Evolutionary conservation across 306 rosid genomes (phyloP), one percentile per base, ranked within the genome.

Genomic region (Chamaecrista fasciculata): DNA sequence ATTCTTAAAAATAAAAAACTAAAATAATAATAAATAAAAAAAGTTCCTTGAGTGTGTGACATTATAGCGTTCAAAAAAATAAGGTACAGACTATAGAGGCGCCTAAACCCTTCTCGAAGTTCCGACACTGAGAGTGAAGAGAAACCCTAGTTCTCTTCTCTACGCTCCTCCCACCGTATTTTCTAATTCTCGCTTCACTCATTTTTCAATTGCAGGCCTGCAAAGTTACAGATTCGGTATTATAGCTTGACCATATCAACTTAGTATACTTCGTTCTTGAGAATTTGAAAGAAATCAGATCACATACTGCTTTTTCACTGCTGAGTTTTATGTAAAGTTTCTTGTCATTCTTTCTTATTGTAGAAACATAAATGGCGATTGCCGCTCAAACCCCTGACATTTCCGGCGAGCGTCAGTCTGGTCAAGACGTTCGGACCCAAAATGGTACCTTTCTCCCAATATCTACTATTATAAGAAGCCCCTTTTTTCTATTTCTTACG

Each of bases 391-490:
- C 94, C 55, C 90, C 66, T 59, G 99, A 91, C 76, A 87, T 95
- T 72, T 46, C 90, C 83, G 99, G 97, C 43, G 97, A 95, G 10
- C 87, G 99, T 4, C 99, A 95, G 61, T 82, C 82, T 29, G 97
- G 99, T 16, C 96, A 91, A 58, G 97, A 95, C 81, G 96, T 95
- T 66, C 97, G 96, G 67, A 95, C 99, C 0, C 99, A 95, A 78
- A 95, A 95, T 40, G 98, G 98, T 93, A 50, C 42, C 60, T 55
- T 21, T 9, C 65, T 58, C 52, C 34, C 25, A 7, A 10, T 6
- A 11, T 12, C 29, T 53, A 20, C 49, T 34, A 11, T n/a, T 34
- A n/a, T 20, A 24, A 15, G n/a, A 29, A 25, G 10, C 15, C 28
- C 9, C 3, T 25, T 64, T 34, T 64, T 20, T 19, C n/a, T 8